phyloP scores from a whole-genome alignment of 2,329 filamentous ascomycete genomes.

The Aspergillus jensenii region DNA sequence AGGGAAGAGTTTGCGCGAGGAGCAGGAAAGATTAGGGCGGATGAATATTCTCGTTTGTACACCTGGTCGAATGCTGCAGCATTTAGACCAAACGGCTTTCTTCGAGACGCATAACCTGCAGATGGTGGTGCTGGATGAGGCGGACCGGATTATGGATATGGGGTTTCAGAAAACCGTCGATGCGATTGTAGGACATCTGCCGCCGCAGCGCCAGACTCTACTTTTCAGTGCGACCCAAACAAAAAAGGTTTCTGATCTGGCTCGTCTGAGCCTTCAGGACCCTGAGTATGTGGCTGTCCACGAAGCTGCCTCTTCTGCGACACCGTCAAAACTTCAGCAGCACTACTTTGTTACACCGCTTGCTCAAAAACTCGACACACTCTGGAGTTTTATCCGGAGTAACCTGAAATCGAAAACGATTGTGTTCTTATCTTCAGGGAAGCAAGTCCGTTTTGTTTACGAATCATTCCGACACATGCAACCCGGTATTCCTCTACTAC shows the following conservation, averaged over 20 bases:
- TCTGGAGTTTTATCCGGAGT: constrained; percentile 88
- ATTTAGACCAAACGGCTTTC: constrained; percentile 87
- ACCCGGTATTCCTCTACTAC: constrained; percentile 87
- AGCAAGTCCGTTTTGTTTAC: constrained; percentile 94
- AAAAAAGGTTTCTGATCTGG: constrained; percentile 87
- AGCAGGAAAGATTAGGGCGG: constrained; percentile 76
- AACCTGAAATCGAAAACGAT: constrained; percentile 94
- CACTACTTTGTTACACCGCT: constrained; percentile 87
- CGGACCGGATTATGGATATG: constrained; percentile 96
- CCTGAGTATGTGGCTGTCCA: constrained; percentile 96
- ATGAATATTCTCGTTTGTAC: constrained; percentile 99
- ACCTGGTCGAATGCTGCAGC: constrained; percentile 90
- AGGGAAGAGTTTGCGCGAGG: constrained; percentile 84
- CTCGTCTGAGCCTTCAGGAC: constrained; percentile 80
- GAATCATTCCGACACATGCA: constrained; percentile 91
- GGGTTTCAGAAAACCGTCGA: constrained; percentile 90
- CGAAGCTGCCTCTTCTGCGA: constrained; percentile 75
- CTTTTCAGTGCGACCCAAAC: constrained; percentile 97
- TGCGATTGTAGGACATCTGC: constrained; percentile 88
- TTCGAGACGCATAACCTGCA: constrained; percentile 89
- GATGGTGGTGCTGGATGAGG: constrained; percentile 91
- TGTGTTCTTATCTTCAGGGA: constrained; percentile 91
- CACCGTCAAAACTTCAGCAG: constrained; percentile 80
- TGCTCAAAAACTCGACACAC: constrained; percentile 82
- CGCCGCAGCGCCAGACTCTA: constrained; percentile 81